Evolutionary conservation across 352 stramenopile species (phyloP).

Genomic region (Phytophthora melonis): DNA sequence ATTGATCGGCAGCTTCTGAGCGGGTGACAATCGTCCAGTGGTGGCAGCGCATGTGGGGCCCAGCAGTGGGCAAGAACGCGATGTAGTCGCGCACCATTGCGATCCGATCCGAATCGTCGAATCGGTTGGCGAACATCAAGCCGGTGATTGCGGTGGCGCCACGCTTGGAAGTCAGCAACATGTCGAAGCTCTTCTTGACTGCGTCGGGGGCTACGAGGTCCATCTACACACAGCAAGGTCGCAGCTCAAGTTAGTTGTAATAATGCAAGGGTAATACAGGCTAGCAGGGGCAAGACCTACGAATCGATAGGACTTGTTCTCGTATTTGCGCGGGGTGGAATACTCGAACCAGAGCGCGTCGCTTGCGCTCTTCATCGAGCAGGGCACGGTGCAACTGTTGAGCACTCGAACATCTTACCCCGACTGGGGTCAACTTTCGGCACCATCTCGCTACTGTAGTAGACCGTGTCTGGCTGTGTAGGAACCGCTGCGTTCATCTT

Average conservation of each 20-base stretch:
- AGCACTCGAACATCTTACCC: constrained; percentile 24
- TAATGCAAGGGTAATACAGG: not conserved
- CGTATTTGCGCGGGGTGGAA: constrained; percentile 10
- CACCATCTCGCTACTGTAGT: constrained; percentile 19
- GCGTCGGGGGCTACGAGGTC: constrained; percentile 1
- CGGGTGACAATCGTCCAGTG: constrained; percentile 19
- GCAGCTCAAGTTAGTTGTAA: not conserved
- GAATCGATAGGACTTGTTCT: constrained; percentile 20
- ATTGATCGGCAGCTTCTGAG: not conserved
- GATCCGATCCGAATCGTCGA: not conserved
- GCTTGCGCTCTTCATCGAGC: constrained; percentile 17
- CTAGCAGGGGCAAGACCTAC: constrained; percentile 8
- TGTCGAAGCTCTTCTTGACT: constrained; percentile 29
- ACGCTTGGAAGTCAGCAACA: constrained; percentile 12
- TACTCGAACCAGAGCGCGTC: constrained; percentile 25
- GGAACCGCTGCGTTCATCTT: not conserved
- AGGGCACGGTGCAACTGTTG: constrained; percentile 5
- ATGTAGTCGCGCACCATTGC: constrained; percentile 21
- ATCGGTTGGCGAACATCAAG: constrained; percentile 23
- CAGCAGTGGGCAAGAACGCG: constrained; percentile 9
- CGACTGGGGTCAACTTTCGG: constrained; percentile 11
- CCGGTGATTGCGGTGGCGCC: constrained; percentile 9
- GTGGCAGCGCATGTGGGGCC: constrained; percentile 24
- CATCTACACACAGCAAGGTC: not conserved
- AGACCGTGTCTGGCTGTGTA: not conserved